Evolutionary conservation across 2,329 filamentous ascomycete species (phyloP).

Genomic region (Nannizziopsis barbatae): DNA sequence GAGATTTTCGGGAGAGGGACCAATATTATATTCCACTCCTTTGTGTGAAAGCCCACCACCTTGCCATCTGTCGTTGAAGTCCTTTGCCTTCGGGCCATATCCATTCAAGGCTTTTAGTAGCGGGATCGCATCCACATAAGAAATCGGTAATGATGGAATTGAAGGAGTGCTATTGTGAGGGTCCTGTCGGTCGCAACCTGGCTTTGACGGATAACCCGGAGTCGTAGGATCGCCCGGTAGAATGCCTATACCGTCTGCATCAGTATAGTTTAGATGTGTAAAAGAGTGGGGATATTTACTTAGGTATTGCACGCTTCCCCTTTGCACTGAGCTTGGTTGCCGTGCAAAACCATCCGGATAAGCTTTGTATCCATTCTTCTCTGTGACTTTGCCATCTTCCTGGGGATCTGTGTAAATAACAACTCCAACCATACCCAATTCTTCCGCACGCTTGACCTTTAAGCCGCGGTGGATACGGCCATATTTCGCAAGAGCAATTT

Average conservation of each 20-base stretch:
- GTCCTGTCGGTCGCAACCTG: slow-evolving; percentile 65
- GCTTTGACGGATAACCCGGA: slow-evolving; percentile 85
- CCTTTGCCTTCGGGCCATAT: slow-evolving; percentile 63
- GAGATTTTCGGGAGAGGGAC: slow-evolving; percentile 62
- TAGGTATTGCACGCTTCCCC: slow-evolving; percentile 75
- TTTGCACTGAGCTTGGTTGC: slow-evolving; percentile 78
- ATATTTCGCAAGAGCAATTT: slow-evolving; percentile 79
- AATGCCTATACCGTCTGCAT: slow-evolving; percentile 34
- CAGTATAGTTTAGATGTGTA: not conserved
- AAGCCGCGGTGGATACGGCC: slow-evolving; percentile 78
- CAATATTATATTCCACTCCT: slow-evolving; percentile 74
- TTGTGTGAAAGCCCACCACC: slow-evolving; percentile 65
- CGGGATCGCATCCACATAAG: slow-evolving; percentile 74
- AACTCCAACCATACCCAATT: slow-evolving; percentile 76
- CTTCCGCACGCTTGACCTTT: slow-evolving; percentile 85
- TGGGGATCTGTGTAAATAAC: slow-evolving; percentile 82
- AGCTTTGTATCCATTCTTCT: slow-evolving; percentile 62
- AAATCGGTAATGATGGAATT: slow-evolving; percentile 86
- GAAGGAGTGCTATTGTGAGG: slow-evolving; percentile 60
- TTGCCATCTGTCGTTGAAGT: slow-evolving; percentile 63
- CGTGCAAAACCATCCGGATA: slow-evolving; percentile 83
- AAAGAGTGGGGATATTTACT: slow-evolving; percentile 43
- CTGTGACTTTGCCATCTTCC: slow-evolving; percentile 71
- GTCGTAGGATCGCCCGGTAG: slow-evolving; percentile 72
- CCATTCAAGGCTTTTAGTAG: slow-evolving; percentile 85